Base-by-base conservation (phyloP, 768 basidiomycete species). In the Pulveroboletus sp. region DNA sequence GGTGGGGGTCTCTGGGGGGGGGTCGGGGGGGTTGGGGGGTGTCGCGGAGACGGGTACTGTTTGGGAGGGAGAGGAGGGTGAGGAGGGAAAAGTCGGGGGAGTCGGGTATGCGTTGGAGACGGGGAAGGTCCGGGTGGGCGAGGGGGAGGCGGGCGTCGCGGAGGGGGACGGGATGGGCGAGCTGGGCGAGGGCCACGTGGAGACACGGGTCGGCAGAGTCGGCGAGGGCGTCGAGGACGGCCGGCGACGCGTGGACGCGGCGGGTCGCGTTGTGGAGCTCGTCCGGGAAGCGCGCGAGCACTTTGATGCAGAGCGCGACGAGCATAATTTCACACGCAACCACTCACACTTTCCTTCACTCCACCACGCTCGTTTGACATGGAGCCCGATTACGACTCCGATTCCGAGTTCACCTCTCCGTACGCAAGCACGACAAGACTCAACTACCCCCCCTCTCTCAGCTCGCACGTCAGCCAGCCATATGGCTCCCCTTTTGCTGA, bases 151-250 rank as follows among this genome's bases (percentile, higher is more conserved):
- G 47, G 80, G 69, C 20, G 37, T 63, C 55, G 38, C 50, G 39
- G 29, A 47, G 48, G n/a, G 88, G 85, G 7, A 88, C 73, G 50
- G 57, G 76, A 59, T 68, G 54, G 11, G 59, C 81, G 81, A 86
- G 58, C 58, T 87, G 88, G 5, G 77, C 70, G 36, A 90, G 49
- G 17, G 76, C 69, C 0, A 76, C 79, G 85, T 86, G 89, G 13
- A 85, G 66, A 11, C 74, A 69, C 2, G 86, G 83, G 55, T 85
- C 78, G 2, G 77, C 62, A 0, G 54, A 45, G 26, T 60, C 40
- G 41, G 66, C 17, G 43, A 71, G 48, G 19, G 57, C 41, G 73
- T 72, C 57, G 55, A 45, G 80, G 45, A 47, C 77, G 68, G 56
- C 82, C 75, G 4, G 77, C 61, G 56, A 65, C 63, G 19, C 64